phyloP scores from a whole-genome alignment of 2,329 filamentous ascomycete genomes.

The Tricladium varicosporioides region DNA sequence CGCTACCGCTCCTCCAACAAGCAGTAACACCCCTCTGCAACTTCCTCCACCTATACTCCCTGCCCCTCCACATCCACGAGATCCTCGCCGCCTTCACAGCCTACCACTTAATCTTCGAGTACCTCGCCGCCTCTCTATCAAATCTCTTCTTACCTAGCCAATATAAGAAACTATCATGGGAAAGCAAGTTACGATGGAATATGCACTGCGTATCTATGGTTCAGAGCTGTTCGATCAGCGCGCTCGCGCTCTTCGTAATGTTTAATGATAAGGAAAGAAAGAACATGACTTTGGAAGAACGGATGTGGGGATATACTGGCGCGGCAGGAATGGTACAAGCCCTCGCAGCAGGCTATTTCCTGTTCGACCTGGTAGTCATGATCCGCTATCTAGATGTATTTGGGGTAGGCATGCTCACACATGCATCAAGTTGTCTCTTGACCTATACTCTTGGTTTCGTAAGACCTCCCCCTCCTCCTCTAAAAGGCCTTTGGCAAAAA shows the following conservation, averaged over 20 bases:
- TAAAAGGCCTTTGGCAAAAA: background rate
- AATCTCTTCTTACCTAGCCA: constrained; percentile 52
- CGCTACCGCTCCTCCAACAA: constrained; percentile 43
- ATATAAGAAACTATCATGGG: constrained; percentile 60
- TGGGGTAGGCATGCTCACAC: constrained; percentile 63
- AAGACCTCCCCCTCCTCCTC: constrained; percentile 39
- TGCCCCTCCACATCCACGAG: constrained; percentile 76
- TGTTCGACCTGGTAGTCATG: constrained; percentile 74
- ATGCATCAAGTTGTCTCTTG: constrained; percentile 57
- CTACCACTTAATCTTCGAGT: constrained; percentile 65
- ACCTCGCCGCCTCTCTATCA: constrained; percentile 66
- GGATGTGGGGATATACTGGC: constrained; percentile 77
- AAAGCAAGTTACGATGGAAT: constrained; percentile 72
- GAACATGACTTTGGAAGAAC: constrained; percentile 62
- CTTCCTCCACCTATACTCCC: constrained; percentile 57
- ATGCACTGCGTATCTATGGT: constrained; percentile 78
- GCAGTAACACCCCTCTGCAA: constrained; percentile 62
- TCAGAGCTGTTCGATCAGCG: constrained; percentile 69
- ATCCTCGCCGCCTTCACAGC: constrained; percentile 61
- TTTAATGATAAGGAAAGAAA: constrained; percentile 61
- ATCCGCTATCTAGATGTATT: constrained; percentile 66
- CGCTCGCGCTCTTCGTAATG: constrained; percentile 69
- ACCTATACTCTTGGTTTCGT: constrained; percentile 81
- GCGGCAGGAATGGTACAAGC: constrained; percentile 68
- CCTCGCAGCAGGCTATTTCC: constrained; percentile 74